Evolutionary conservation across 768 basidiomycete species (phyloP), one percentile per base, ranked within the genome.

Genomic region (Rhizopogon vulgaris): DNA sequence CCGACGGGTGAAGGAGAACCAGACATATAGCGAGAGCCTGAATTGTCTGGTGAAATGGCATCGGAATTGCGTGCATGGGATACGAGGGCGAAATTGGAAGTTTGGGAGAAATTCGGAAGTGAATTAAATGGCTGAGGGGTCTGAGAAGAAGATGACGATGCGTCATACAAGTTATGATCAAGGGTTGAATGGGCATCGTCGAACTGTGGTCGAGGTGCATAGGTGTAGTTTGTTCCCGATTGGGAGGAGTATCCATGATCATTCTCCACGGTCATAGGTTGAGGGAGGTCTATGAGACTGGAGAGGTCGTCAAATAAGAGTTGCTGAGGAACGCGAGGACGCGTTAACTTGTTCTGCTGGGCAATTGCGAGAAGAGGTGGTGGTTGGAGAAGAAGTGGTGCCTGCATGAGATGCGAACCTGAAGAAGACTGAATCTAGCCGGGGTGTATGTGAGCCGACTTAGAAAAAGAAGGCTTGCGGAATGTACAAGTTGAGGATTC

Each of bases 1-100:
- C 75, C 77, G 5, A 69, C 64, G 39, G 76, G 73, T 52, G 77
- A 76, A 39, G 76, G 75, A 11, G 77, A 75, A 48, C 72, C 69
- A 43, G 74, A 68, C 34, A 69, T 52, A 58, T 67, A 38, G 67
- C 46, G 56, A 15, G 46, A 38, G 22, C 47, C 10, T 12, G 32
- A 34, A 12, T 18, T 36, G 4, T 51, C 27, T 37, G 63, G 43
- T 6, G 64, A 52, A 10, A 42, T 42, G 41, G 28, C 2, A 14
- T 48, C 48, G 41, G 59, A 38, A 46, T 46, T 57, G 25, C 39
- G 63, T 38, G 56, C 48, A 56, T 54, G 66, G 48, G 57, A 59
- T 17, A 48, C 24, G n/a, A 56, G 9, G 46, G 61, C 17, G 45
- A 56, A 62, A 51, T 58, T 60, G 32, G 63, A 47, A 32, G 52